A percentile compares a stretch with the other conserved stretches of the same genome.
phyloP scores from a whole-genome alignment of 2,329 filamentous ascomycete genomes.

The Celoporthe dispersa region DNA sequence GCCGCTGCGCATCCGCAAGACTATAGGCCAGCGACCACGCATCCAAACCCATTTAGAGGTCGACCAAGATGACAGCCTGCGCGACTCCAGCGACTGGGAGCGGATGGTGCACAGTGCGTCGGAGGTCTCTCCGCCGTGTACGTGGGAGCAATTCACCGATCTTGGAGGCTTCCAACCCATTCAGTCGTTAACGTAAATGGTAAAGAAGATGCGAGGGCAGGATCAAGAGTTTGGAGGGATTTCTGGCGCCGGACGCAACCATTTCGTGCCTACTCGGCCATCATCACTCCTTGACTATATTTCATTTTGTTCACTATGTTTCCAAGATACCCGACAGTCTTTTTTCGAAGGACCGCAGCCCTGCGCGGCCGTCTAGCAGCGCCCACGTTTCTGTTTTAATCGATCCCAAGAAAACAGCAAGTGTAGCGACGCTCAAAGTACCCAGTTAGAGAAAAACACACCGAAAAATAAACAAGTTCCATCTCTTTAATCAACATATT shows the following conservation, averaged over 20 bases:
- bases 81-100: slow-evolving; percentile 24
- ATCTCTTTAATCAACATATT: not conserved
- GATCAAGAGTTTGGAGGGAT: not conserved
- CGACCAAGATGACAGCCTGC: not conserved
- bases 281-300: not conserved
- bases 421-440: not conserved
- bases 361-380: not conserved
- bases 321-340: slow-evolving; percentile 17
- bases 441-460: not conserved
- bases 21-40: not conserved
- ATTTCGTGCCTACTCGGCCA: not conserved
- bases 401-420: not conserved
- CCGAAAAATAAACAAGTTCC: not conserved
- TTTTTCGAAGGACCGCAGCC: not conserved
- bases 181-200: not conserved
- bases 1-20: slow-evolving; percentile 24
- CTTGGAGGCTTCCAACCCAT: slow-evolving; percentile 27
- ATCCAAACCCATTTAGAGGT: not conserved
- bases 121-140: slow-evolving; percentile 24
- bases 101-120: slow-evolving; percentile 10
- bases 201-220: not conserved
- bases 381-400: not conserved
- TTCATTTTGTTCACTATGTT: slow-evolving; percentile 2
- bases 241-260: not conserved
- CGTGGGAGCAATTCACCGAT: slow-evolving; percentile 29